Evolutionary conservation across 2,329 filamentous ascomycete species (phyloP).

Genomic region (Colletotrichum melonis): DNA sequence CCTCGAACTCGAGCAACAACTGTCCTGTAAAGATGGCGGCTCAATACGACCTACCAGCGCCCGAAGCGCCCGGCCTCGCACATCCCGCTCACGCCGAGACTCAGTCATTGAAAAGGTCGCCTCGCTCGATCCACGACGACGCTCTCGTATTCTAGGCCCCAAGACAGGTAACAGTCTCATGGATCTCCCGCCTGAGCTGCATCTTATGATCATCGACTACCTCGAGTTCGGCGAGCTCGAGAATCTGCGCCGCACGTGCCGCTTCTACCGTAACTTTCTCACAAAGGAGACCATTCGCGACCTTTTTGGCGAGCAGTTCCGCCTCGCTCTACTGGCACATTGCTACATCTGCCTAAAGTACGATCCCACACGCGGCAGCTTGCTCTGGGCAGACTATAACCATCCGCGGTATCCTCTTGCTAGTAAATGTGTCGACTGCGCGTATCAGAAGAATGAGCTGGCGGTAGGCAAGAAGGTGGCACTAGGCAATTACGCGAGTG

Average conservation of each 20-base stretch:
- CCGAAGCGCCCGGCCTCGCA: slow-evolving; percentile 28
- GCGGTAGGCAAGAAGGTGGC: slow-evolving; percentile 50
- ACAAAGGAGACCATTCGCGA: slow-evolving; percentile 47
- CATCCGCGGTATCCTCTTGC: slow-evolving; percentile 50
- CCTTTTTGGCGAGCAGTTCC: slow-evolving; percentile 47
- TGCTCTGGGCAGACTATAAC: slow-evolving; percentile 46
- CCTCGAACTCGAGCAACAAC: slow-evolving; percentile 26
- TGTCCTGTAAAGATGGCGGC: slow-evolving; percentile 18
- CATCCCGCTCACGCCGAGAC: slow-evolving; percentile 31
- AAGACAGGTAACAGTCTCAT: slow-evolving; percentile 41
- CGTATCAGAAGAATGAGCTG: slow-evolving; percentile 47
- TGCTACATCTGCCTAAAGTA: slow-evolving; percentile 54
- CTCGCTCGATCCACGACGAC: slow-evolving; percentile 33
- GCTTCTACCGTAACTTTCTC: slow-evolving; percentile 48
- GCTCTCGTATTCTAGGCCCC: slow-evolving; percentile 20
- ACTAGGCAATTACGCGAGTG: slow-evolving; percentile 47
- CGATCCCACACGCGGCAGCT: slow-evolving; percentile 42
- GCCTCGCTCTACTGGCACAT: slow-evolving; percentile 49
- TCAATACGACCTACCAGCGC: slow-evolving; percentile 17
- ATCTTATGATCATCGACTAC: slow-evolving; percentile 52
- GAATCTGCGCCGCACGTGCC: slow-evolving; percentile 54
- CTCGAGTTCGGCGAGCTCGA: slow-evolving; percentile 57
- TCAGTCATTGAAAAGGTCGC: slow-evolving; percentile 36
- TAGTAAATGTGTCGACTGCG: slow-evolving; percentile 54
- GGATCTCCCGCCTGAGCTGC: slow-evolving; percentile 54